These are phyloP conservation scores for Nectriaceae sp. DNA, from an alignment of 2,329 filamentous ascomycete species.

Conservation along the genomic window DNA sequence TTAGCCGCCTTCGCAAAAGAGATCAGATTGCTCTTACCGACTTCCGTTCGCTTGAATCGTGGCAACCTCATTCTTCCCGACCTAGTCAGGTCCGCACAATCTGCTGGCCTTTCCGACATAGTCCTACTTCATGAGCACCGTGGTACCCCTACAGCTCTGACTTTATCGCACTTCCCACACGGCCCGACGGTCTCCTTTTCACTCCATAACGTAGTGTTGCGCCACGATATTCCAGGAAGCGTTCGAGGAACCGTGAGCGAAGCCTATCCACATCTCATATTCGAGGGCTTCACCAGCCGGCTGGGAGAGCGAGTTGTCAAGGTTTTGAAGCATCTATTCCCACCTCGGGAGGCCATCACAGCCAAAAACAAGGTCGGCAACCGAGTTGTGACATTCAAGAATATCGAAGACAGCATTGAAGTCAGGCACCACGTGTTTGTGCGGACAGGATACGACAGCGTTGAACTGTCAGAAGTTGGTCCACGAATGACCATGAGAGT, in stretches of 20 bases:
- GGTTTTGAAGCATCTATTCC: constrained; percentile 91
- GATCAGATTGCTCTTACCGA: constrained; percentile 80
- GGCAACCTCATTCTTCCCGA: constrained; percentile 88
- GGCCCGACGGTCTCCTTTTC: constrained; percentile 81
- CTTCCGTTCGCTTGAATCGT: constrained; percentile 84
- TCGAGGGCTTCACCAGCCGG: constrained; percentile 85
- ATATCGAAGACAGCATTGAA: constrained; percentile 91
- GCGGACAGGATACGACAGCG: constrained; percentile 83
- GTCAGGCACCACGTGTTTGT: constrained; percentile 85
- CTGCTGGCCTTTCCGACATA: constrained; percentile 80
- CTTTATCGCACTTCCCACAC: constrained; percentile 83
- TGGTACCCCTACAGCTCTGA: constrained; percentile 87
- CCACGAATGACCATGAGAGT: constrained; percentile 96
- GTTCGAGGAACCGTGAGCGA: constrained; percentile 87
- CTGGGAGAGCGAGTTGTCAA: constrained; percentile 83
- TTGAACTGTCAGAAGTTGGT: constrained; percentile 86
- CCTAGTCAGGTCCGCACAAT: constrained; percentile 78
- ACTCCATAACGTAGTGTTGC: constrained; percentile 87
- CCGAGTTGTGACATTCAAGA: constrained; percentile 90
- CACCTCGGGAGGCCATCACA: constrained; percentile 77
- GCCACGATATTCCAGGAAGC: constrained; percentile 89
- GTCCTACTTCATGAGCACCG: constrained; percentile 89
- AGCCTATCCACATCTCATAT: constrained; percentile 91
- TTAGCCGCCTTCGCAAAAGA: constrained; percentile 93
- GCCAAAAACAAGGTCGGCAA: constrained; percentile 77